Base-by-base conservation (phyloP, 208 protist genomes). In the Porcisia hertigi region DNA sequence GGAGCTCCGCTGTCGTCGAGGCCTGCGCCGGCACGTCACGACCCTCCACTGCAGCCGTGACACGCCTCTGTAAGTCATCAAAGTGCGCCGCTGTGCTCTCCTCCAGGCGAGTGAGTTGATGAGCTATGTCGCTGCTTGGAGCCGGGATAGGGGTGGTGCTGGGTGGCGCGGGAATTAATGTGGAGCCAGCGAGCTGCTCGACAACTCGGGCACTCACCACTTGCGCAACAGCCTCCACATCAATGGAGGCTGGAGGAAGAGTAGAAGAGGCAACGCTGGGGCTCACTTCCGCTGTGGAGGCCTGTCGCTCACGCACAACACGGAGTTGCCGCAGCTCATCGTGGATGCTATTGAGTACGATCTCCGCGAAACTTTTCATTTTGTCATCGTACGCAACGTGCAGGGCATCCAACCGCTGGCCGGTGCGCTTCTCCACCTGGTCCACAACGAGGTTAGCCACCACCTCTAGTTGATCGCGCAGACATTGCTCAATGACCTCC, bases 381-480 rank as follows among this genome's bases (percentile, higher is more conserved):
- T 87, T 73, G 30, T 82, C 84, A 20, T 64, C 58, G 55, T 91
- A 88, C 0, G 73, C 30, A 0, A 71, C 77, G 75, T 86, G 80
- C 69, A 90, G 62, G 25, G 82, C 63, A 36, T 81, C 59, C 16
- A 92, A 74, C 63, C 88, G 79, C 57, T 60, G 60, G 3, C 77
- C 84, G 20, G 80, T 89, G 39, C 69, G 72, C 71, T 75, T 47
- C 20, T 71, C 69, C 16, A 92, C 67, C 49, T 81, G 82, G 49
- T 83, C 63, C 6, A 93, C 77, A 55, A 92, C 85, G 66, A 94
- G 75, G 59, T 92, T 92, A 2, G 88, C 88, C 36, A 96, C 79
- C 23, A 82, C 86, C 18, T 86, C 69, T 39, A 96, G 75, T 71
- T 96, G 86, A 45, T 90, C 84, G 25, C 89, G 73, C 55, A 89